Evolutionary conservation across 2,329 filamentous ascomycete species (phyloP).

Genomic region (Scedosporium apiospermum): DNA sequence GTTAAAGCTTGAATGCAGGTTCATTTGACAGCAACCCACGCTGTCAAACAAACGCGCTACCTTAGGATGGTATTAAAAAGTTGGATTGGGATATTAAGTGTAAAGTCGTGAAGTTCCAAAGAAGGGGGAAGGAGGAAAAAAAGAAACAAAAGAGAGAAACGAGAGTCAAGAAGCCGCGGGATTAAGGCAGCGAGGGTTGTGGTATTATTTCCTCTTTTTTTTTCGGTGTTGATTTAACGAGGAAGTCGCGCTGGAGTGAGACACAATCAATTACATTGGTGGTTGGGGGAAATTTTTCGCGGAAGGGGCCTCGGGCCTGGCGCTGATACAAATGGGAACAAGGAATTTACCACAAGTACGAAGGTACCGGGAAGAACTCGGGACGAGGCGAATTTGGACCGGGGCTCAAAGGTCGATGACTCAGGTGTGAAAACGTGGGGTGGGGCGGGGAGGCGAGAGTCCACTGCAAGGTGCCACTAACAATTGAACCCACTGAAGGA

Average conservation of each 20-base stretch:
- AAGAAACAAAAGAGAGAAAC: slow-evolving; percentile 4
- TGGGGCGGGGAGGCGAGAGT: background rate
- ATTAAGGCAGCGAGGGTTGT: slow-evolving; percentile 7
- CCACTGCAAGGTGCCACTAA: background rate
- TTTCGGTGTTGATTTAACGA: background rate
- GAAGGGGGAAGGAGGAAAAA: slow-evolving; percentile 9
- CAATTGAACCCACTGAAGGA: too few relatives aligned
- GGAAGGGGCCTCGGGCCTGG: background rate
- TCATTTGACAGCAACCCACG: slow-evolving; percentile 84
- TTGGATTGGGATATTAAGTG: slow-evolving; percentile 9
- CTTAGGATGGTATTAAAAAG: slow-evolving; percentile 6
- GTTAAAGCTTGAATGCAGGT: slow-evolving; percentile 69
- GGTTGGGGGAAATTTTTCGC: slow-evolving; percentile 1
- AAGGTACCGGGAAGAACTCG: background rate
- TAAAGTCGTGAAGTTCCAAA: slow-evolving; percentile 13
- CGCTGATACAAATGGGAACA: background rate
- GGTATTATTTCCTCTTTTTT: background rate
- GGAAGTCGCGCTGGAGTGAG: background rate
- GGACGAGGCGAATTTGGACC: slow-evolving; percentile 7
- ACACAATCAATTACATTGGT: background rate
- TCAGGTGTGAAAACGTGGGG: slow-evolving; percentile 6
- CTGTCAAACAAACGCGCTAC: slow-evolving; percentile 89
- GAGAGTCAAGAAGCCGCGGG: slow-evolving; percentile 13
- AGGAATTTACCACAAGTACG: background rate
- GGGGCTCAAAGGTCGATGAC: slow-evolving; percentile 2